These are phyloP conservation scores for Mycena galopus DNA, from an alignment of 768 basidiomycete genomes.

Conservation along the genomic window DNA sequence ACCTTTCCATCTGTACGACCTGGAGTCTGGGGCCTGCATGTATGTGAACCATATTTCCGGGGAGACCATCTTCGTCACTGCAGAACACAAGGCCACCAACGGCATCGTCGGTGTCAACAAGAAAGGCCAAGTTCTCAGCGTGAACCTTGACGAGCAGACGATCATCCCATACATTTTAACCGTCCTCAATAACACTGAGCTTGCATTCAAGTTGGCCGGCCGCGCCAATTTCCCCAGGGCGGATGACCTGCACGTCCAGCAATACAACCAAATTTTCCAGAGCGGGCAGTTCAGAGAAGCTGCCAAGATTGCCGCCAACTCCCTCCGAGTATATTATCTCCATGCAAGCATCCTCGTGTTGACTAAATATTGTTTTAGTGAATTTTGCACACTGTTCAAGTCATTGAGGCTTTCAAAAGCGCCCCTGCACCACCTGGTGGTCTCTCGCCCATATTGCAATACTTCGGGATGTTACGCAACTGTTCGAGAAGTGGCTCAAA, in stretches of 20 bases:
- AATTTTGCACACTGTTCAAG: constrained; percentile 92
- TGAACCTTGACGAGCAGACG: constrained; percentile 96
- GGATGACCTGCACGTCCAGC: constrained; percentile 94
- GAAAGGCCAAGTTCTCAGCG: constrained; percentile 98
- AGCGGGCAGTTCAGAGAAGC: constrained; percentile 93
- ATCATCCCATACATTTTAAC: constrained; percentile 95
- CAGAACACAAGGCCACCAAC: constrained; percentile 92
- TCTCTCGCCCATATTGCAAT: constrained; percentile 95
- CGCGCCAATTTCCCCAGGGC: constrained; percentile 97
- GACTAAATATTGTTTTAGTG: constrained; percentile 63
- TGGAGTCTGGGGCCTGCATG: constrained; percentile 96
- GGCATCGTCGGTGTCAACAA: constrained; percentile 99
- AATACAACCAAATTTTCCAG: constrained; percentile 93
- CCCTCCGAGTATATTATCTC: constrained; percentile 76
- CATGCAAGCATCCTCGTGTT: neutral
- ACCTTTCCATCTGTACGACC: constrained; percentile 96
- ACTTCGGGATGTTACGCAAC: constrained; percentile 96
- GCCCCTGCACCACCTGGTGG: constrained; percentile 93
- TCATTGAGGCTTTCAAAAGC: constrained; percentile 97
- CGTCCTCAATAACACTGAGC: constrained; percentile 95
- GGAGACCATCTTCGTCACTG: constrained; percentile 99
- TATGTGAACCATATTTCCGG: constrained; percentile 99
- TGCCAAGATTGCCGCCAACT: constrained; percentile 98
- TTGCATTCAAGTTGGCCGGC: constrained; percentile 97
- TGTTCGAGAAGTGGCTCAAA: constrained; percentile 99